phyloP scores from a whole-genome alignment of 1,284 basidiomycete genomes.

The Coniferiporia sulphurascens region DNA sequence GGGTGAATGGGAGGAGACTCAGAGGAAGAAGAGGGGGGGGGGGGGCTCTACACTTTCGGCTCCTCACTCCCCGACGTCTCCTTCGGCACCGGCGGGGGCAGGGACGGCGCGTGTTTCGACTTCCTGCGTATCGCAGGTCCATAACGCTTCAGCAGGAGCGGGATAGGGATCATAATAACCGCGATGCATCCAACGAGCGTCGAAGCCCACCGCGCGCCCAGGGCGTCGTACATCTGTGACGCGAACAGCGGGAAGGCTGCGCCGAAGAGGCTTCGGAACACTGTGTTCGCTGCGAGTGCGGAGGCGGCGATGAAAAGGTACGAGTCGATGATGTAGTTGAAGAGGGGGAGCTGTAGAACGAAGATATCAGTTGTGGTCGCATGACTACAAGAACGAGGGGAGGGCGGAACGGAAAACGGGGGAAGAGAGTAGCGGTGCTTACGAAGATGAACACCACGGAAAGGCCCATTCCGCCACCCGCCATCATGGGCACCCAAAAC shows the following conservation, averaged over 20 bases:
- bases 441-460: constrained; percentile 57
- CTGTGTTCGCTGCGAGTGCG: constrained; percentile 51
- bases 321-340: constrained; percentile 58
- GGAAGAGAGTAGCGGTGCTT: too few species aligned
- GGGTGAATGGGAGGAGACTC: too few species aligned
- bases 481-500: constrained; percentile 53
- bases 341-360: constrained; percentile 44
- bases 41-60: too few species aligned
- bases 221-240: constrained; percentile 45
- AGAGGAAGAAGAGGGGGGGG: too few species aligned
- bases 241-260: constrained; percentile 58
- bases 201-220: constrained; percentile 53
- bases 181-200: constrained; percentile 50
- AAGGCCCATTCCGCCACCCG: constrained; percentile 50
- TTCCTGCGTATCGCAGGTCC: neutral
- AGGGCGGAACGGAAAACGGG: too few species aligned
- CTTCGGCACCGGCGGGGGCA: too few species aligned
- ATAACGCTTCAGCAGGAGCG: constrained; percentile 44
- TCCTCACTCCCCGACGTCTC: too few species aligned
- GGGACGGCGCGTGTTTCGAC: too few species aligned
- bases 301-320: constrained; percentile 54
- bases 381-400: neutral
- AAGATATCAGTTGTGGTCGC: too few species aligned
- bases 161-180: constrained; percentile 47
- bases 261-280: constrained; percentile 51